A percentile compares a stretch with the other conserved stretches of the same genome.
Evolutionary conservation across 2,329 filamentous ascomycete species (phyloP).

Genomic region (Acarospora socialis): DNA sequence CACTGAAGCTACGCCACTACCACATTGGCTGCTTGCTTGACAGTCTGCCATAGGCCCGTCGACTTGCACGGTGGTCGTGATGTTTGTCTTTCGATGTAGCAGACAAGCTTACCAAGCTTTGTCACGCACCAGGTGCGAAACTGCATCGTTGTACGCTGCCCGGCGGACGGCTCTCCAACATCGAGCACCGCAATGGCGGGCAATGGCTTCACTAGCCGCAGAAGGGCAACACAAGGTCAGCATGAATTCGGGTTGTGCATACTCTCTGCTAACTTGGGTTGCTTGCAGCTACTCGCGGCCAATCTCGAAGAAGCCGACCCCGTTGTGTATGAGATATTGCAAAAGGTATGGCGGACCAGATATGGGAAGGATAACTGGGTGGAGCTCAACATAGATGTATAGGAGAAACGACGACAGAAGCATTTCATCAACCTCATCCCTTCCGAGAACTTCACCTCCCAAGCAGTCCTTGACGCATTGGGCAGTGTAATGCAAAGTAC

Average conservation of each 20-base stretch:
- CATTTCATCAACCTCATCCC: constrained; percentile 97
- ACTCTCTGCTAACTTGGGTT: constrained; percentile 8
- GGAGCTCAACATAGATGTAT: no score
- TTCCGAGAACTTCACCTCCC: constrained; percentile 90
- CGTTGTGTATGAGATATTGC: constrained; percentile 72
- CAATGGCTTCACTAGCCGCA: constrained; percentile 24
- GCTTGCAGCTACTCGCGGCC: constrained; percentile 56
- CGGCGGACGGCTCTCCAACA: constrained; percentile 15
- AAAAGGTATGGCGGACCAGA: constrained; percentile 49
- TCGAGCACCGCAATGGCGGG: constrained; percentile 22
- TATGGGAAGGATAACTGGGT: no score
- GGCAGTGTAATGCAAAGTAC: constrained; percentile 91
- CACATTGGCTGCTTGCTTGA: no score
- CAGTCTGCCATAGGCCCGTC: no score
- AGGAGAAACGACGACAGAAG: constrained; percentile 94
- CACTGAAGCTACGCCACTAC: no score
- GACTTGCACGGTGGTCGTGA: no score
- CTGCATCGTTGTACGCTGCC: no score
- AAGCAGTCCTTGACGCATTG: constrained; percentile 79
- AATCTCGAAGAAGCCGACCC: constrained; percentile 76
- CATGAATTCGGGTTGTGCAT: background rate
- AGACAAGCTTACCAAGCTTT: no score
- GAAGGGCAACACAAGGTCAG: constrained; percentile 30
- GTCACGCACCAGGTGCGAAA: no score
- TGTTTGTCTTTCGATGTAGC: no score